A percentile compares a stretch with the other conserved stretches of the same genome.
These are phyloP conservation scores for Halophytophthora batemanensis DNA, from an alignment of 352 stramenopile species.

Conservation along the genomic window DNA sequence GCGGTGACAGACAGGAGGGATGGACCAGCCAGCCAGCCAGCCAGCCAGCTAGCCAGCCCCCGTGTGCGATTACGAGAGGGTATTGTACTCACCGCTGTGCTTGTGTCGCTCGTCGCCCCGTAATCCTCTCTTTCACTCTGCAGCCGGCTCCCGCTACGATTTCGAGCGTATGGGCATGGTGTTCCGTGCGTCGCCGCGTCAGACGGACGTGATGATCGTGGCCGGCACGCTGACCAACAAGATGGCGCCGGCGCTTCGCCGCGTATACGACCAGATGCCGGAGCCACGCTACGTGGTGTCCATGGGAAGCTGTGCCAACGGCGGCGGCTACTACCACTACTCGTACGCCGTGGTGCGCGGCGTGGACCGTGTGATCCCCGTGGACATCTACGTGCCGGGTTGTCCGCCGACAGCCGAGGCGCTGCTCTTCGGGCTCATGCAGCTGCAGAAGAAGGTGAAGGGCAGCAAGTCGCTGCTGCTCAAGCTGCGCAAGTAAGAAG, in stretches of 20 bases:
- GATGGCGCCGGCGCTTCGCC: conserved; percentile 97
- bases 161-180: conserved; percentile 99
- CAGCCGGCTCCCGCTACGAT: conserved; percentile 90
- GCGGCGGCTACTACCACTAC: conserved; percentile 93
- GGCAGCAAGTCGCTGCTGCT: conserved; percentile 95
- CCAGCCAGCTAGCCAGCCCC: too few species aligned
- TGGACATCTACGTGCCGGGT: conserved; percentile 99
- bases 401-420: conserved; percentile 98
- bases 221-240: conserved; percentile 99
- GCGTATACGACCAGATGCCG: conserved; percentile 99
- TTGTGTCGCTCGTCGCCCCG: not conserved
- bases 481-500: conserved; percentile 91
- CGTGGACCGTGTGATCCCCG: conserved; percentile 96
- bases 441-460: conserved; percentile 99
- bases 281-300: conserved; percentile 98
- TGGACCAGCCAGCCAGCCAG: too few species aligned
- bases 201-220: conserved; percentile 99
- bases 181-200: conserved; percentile 93
- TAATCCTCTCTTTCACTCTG: not conserved
- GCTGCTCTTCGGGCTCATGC: conserved; percentile 97
- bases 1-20: not conserved
- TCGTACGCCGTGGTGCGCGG: conserved; percentile 97
- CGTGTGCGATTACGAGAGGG: too few species aligned
- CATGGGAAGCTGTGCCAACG: conserved; percentile 99
- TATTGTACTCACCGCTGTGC: too few species aligned